Base-by-base conservation (phyloP, 2,329 filamentous ascomycete species). In the Phyllosticta capitalensis region DNA sequence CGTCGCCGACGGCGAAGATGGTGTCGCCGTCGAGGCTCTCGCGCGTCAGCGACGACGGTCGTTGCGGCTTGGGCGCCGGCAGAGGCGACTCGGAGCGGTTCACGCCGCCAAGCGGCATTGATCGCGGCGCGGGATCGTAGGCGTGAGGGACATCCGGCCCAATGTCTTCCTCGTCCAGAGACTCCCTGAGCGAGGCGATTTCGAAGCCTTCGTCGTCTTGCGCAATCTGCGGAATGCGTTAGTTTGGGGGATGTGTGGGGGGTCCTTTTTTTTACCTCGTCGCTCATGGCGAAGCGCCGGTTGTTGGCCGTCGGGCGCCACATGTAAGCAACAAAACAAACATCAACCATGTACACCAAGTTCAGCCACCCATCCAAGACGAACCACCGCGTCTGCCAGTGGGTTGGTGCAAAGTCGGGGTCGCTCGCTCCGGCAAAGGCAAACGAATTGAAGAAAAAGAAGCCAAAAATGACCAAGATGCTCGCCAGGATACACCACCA, bases 171-270 rank as follows among this genome's bases (percentile, higher is more conserved):
- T 87, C 83, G 65, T 88, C 86, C 20, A 87, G 75, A 0, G 81
- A 84, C 65, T 90, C 89, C 56, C 90, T 90, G 63, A 99, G 88
- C 60, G 94, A 94, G 54, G 89, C 89, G 71, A 99, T 95, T 71
- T 97, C 94, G 71, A 99, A 99, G 38, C 94, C 94, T 69, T 97
- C 92, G 67, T 99, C 94, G 14, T 99, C 94, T 82, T 97, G 94
- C 2, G 94, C 92, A 69, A 99, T 87, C 83, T 86, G 63, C 49
- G 54, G 7, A 20, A 17, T 5, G 10, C 28, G 63, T 79, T 60
- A 78, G 45, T 10, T 28, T 55, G 48, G 22, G 48, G 20, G 14
- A 5, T 10, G n/a, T n/a, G 19, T 17, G n/a, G n/a, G n/a, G n/a
- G n/a, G n/a, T 20, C 6, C 14, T 17, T n/a, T 20, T 19, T 51